Percentiles rank a stretch among this genome's conserved stretches.
Evolutionary conservation across 1,284 basidiomycete genomes (phyloP).

Genomic region (Singerocomus inundabilis): DNA sequence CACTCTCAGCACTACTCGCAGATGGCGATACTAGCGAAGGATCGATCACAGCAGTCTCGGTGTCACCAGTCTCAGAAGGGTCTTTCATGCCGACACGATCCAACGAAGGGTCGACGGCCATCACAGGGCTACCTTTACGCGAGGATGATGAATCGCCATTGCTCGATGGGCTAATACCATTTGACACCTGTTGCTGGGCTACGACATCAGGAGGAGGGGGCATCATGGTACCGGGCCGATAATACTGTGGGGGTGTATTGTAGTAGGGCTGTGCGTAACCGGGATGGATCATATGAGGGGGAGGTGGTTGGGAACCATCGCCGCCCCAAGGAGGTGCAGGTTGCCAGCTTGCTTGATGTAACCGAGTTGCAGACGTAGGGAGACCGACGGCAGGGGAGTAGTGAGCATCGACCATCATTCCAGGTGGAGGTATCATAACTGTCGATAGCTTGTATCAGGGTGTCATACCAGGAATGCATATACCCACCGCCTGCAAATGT

Average conservation of each 20-base stretch:
- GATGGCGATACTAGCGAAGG: conserved; percentile 37
- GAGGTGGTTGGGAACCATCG: conserved; percentile 28
- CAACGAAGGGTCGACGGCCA: conserved; percentile 31
- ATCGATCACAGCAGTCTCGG: conserved; percentile 37
- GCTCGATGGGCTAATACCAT: conserved; percentile 17
- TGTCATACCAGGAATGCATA: neutral
- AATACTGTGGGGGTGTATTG: conserved; percentile 45
- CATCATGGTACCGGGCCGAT: conserved; percentile 40
- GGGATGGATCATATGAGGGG: conserved; percentile 38
- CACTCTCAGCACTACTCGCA: conserved; percentile 14
- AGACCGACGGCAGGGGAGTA: conserved; percentile 38
- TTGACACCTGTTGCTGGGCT: conserved; percentile 18
- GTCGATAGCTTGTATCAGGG: conserved; percentile 1
- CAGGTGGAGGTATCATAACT: conserved; percentile 33
- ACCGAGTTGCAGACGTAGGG: conserved; percentile 52
- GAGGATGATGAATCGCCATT: conserved; percentile 31
- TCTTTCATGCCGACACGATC: conserved; percentile 15
- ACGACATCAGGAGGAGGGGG: conserved; percentile 20
- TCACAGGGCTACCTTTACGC: conserved; percentile 25
- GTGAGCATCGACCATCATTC: conserved; percentile 34
- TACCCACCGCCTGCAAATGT: conserved; percentile 40
- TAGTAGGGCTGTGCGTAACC: conserved; percentile 46
- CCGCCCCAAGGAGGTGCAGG: conserved; percentile 39
- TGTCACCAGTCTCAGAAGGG: conserved; percentile 16
- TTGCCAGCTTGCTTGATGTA: conserved; percentile 44